Evolutionary conservation across 441 rosid species (phyloP).

Genomic region (Gossypium schwendimanii): DNA sequence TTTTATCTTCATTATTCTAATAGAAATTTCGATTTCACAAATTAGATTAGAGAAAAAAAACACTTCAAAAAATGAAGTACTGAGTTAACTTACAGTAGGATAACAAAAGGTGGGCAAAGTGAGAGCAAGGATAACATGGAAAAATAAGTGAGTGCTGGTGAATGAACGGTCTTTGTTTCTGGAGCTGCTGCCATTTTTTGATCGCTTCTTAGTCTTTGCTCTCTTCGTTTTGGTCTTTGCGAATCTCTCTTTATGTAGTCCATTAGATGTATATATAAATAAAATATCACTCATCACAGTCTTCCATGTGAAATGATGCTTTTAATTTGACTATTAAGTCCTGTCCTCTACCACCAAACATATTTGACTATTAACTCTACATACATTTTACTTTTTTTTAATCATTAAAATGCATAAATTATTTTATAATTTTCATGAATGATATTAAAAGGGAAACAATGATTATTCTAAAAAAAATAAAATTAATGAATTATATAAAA

Average conservation of each 20-base stretch:
- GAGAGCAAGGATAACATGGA: constrained; percentile 79
- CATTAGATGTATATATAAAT: background rate
- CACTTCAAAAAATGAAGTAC: background rate
- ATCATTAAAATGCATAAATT: too few species aligned
- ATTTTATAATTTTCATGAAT: too few species aligned
- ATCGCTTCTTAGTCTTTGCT: background rate
- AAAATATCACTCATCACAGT: background rate
- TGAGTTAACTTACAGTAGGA: constrained; percentile 55
- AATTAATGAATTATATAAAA: too few species aligned
- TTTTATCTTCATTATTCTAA: background rate
- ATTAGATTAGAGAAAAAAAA: background rate
- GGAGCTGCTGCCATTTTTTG: constrained; percentile 31
- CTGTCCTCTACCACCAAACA: too few species aligned
- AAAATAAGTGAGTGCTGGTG: constrained; percentile 59
- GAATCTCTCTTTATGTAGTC: background rate
- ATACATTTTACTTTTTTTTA: too few species aligned
- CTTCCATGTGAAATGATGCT: too few species aligned
- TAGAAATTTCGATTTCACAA: background rate
- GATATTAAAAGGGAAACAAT: too few species aligned
- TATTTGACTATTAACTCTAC: too few species aligned
- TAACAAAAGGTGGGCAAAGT: constrained; percentile 86
- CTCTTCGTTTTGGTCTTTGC: background rate
- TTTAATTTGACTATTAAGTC: too few species aligned
- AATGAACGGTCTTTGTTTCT: constrained; percentile 64
- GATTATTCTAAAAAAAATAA: too few species aligned